Percentiles rank a stretch among this genome's conserved stretches.
Conservation (phyloP, 176 grass and related monocot genomes). For the Musa acuminata region DNA sequence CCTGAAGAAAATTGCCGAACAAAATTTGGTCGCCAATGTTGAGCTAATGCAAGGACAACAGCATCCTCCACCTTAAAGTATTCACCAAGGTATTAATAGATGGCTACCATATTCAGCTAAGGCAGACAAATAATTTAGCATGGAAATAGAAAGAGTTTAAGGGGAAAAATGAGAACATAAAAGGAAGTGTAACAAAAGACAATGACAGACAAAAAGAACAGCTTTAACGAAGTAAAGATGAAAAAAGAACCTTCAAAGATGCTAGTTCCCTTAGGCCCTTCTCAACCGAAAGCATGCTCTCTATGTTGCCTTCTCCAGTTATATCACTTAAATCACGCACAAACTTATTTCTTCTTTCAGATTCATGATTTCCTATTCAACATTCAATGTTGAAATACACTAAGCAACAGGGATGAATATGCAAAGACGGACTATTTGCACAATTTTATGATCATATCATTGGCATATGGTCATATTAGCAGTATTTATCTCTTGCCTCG, state of each 20-base stretch:
- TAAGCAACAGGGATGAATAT: conserved; percentile 18
- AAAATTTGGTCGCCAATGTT: conserved; percentile 77
- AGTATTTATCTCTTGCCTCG: conserved; percentile 37
- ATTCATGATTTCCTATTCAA: conserved; percentile 50
- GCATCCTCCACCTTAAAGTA: conserved; percentile 86
- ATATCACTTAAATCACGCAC: conserved; percentile 69
- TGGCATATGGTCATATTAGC: conserved; percentile 2
- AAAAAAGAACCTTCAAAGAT: conserved; percentile 66
- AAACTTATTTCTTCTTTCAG: conserved; percentile 68
- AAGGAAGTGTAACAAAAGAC: background rate
- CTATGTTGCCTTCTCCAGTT: conserved; percentile 96
- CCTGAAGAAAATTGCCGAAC: conserved; percentile 93
- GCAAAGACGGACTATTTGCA: conserved; percentile 2
- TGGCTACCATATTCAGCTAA: conserved; percentile 12
- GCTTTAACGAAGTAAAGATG: background rate
- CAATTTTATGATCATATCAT: conserved; percentile 3
- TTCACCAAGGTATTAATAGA: conserved; percentile 11
- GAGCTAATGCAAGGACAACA: conserved; percentile 83
- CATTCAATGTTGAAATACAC: conserved; percentile 21
- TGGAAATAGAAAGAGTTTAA: background rate
- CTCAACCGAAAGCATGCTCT: conserved; percentile 98
- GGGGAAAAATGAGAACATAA: background rate
- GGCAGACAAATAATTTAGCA: background rate
- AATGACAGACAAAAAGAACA: background rate
- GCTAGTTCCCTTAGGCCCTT: conserved; percentile 94